Evolutionary conservation across 2,329 filamentous ascomycete genomes (phyloP).

Genomic region (Rhinocladiella mackenziei): DNA sequence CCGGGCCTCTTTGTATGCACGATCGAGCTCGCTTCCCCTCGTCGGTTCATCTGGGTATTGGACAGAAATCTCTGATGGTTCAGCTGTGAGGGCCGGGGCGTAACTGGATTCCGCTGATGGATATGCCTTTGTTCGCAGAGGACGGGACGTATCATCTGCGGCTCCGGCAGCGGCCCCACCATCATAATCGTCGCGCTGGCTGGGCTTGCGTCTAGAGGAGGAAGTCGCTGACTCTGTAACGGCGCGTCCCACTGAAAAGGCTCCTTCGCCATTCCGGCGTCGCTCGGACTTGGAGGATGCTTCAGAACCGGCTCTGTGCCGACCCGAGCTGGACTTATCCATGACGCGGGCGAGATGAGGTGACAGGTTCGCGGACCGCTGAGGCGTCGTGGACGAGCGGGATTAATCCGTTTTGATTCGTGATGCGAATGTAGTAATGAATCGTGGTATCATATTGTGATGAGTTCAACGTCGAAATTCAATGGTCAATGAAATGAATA

Average conservation of each 20-base stretch:
- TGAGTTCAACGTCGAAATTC: not conserved
- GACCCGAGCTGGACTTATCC: constrained; percentile 27
- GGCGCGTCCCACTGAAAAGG: constrained; percentile 8
- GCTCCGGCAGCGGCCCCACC: constrained; percentile 6
- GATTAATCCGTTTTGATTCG: constrained; percentile 2
- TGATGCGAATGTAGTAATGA: not conserved
- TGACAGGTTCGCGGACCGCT: constrained; percentile 17
- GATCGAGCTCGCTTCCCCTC: not conserved
- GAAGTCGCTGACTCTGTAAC: constrained; percentile 17
- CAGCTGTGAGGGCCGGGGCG: constrained; percentile 9
- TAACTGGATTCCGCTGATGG: constrained; percentile 5
- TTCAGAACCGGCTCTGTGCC: constrained; percentile 24
- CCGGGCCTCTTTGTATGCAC: constrained; percentile 2
- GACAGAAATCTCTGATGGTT: constrained; percentile 17
- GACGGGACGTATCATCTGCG: not conserved
- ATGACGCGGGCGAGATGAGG: constrained; percentile 14
- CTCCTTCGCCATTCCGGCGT: constrained; percentile 17
- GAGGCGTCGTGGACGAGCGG: constrained; percentile 13
- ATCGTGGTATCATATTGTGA: constrained; percentile 10
- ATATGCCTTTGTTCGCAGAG: not conserved
- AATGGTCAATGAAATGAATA: constrained; percentile 3
- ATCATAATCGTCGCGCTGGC: constrained; percentile 13
- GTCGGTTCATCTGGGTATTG: constrained; percentile 1
- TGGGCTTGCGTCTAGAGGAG: constrained; percentile 21
- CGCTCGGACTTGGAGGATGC: constrained; percentile 20